A percentile compares a stretch with the other conserved stretches of the same genome.
Conservation (phyloP, 1,139 yeast genomes). For the Saccharomyces hybrid region DNA sequence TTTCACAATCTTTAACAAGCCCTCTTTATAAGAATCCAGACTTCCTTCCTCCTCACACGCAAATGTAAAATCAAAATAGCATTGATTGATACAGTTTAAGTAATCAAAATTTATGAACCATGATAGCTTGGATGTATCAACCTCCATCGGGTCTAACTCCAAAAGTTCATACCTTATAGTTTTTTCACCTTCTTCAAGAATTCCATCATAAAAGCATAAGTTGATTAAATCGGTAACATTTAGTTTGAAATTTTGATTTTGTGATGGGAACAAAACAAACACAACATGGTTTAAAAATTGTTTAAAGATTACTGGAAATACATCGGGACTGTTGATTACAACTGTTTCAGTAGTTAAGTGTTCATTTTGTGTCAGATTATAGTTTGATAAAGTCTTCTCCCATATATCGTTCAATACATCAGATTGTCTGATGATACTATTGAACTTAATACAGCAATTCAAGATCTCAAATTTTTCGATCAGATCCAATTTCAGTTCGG, state of each 20-base stretch:
- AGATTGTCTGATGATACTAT: slow-evolving; percentile 21
- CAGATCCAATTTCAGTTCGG: slow-evolving; percentile 21
- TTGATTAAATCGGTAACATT: slow-evolving; percentile 34
- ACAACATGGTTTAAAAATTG: slow-evolving; percentile 31
- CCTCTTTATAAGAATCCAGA: slow-evolving; percentile 4
- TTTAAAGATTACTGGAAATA: slow-evolving; percentile 35
- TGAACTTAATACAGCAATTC: slow-evolving; percentile 43
- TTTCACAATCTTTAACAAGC: slow-evolving; percentile 29
- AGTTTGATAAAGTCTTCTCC: slow-evolving; percentile 13
- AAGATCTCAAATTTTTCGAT: slow-evolving; percentile 43
- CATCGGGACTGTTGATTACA: slow-evolving; percentile 28
- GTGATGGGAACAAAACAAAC: slow-evolving; percentile 9
- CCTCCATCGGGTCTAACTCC: slow-evolving; percentile 22
- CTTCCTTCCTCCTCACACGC: slow-evolving; percentile 6
- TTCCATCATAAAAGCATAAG: slow-evolving; percentile 36
- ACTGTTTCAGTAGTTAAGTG: slow-evolving; percentile 10
- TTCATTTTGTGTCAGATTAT: slow-evolving; percentile 5
- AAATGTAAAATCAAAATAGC: slow-evolving; percentile 26
- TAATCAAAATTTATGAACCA: slow-evolving; percentile 31
- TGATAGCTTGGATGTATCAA: slow-evolving; percentile 25
- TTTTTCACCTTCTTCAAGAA: slow-evolving; percentile 39
- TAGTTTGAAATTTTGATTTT: slow-evolving; percentile 26
- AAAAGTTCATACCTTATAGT: slow-evolving; percentile 31
- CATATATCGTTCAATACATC: slow-evolving; percentile 16
- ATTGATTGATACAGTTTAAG: slow-evolving; percentile 23